Conservation (phyloP, 192 early-diverging fungal species). For the Backusella luteola region DNA sequence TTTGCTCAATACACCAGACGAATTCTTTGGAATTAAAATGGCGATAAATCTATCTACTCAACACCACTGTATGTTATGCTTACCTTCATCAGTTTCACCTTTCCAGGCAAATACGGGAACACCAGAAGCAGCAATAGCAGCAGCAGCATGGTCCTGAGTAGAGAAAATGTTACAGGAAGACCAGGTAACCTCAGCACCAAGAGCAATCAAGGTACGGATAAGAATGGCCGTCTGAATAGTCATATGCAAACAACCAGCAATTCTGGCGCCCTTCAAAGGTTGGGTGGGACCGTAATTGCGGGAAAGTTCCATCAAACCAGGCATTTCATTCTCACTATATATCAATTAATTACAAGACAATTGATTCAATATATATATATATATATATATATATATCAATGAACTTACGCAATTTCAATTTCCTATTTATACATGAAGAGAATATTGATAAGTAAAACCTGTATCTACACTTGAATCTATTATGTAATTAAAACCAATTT, state of each 20-base stretch:
- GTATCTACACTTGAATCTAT: not conserved
- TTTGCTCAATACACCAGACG: constrained; percentile 98
- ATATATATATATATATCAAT: not conserved
- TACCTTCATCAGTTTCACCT: constrained; percentile 94
- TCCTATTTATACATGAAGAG: constrained; percentile 60
- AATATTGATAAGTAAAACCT: not conserved
- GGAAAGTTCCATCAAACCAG: constrained; percentile 93
- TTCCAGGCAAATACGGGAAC: constrained; percentile 99
- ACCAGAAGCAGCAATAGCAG: constrained; percentile 94
- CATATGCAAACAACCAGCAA: constrained; percentile 99
- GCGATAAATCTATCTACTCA: not conserved
- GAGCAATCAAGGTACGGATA: constrained; percentile 92
- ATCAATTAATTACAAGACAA: not conserved
- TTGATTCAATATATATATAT: not conserved
- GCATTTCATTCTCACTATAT: constrained; percentile 96
- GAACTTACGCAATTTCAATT: constrained; percentile 51
- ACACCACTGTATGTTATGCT: not conserved
- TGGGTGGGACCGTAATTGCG: constrained; percentile 86
- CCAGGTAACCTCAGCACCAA: constrained; percentile 91
- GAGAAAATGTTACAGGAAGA: constrained; percentile 82
- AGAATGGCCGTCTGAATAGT: constrained; percentile 98
- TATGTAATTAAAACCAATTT: constrained; percentile 59
- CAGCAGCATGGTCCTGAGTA: constrained; percentile 98
- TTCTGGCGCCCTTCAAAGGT: constrained; percentile 92
- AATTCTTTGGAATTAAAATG: constrained; percentile 62